Conservation (phyloP, 179 eudicot genomes). For the Beta lomatogona region DNA sequence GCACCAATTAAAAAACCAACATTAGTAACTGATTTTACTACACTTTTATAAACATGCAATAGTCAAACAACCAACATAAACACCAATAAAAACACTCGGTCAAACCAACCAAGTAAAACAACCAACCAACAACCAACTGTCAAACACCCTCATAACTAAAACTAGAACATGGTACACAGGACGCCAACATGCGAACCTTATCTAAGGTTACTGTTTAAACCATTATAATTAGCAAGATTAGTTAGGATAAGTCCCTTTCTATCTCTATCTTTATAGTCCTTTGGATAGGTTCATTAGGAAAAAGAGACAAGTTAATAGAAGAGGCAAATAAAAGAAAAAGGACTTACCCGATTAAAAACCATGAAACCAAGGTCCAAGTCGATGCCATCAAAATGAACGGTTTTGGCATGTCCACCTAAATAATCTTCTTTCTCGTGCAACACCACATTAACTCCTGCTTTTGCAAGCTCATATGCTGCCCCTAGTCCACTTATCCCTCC, state of each 20-base stretch:
- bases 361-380: conserved; percentile 84
- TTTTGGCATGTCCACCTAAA: conserved; percentile 87
- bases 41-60: too few relatives aligned
- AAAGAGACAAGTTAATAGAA: background rate
- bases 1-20: too few relatives aligned
- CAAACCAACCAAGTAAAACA: too few relatives aligned
- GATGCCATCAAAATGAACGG: conserved; percentile 62
- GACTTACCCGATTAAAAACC: conserved; percentile 87
- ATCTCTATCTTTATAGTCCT: background rate
- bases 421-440: conserved; percentile 72
- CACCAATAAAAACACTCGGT: too few relatives aligned
- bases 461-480: conserved; percentile 70
- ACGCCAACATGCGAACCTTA: background rate
- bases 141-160: background rate
- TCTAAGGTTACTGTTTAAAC: background rate
- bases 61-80: too few relatives aligned
- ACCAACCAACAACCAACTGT: too few relatives aligned
- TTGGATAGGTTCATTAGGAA: background rate
- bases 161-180: background rate
- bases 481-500: conserved; percentile 86
- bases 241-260: background rate
- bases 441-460: conserved; percentile 65
- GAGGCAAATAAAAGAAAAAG: background rate
- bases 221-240: background rate
- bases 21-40: too few relatives aligned